Evolutionary conservation across 2,329 filamentous ascomycete species (phyloP).

Genomic region (Fusarium verrucosum): DNA sequence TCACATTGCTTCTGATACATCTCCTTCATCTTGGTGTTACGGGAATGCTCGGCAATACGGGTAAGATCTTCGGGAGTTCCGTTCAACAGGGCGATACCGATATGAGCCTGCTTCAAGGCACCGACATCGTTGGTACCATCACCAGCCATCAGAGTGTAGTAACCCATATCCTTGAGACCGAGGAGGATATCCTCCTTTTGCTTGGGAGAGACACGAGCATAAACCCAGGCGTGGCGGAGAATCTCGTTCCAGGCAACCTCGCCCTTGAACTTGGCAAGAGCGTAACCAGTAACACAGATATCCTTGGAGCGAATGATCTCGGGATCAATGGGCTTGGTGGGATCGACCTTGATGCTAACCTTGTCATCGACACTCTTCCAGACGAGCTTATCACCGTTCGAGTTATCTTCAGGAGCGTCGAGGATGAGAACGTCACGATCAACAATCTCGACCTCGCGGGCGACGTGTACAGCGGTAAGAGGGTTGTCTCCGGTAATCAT

Average conservation of each 20-base stretch:
- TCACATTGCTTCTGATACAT: conserved; percentile 95
- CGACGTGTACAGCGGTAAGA: conserved; percentile 94
- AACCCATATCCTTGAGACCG: conserved; percentile 93
- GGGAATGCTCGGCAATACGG: conserved; percentile 90
- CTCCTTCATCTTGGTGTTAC: conserved; percentile 98
- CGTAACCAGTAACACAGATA: conserved; percentile 95
- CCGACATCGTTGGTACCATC: conserved; percentile 99
- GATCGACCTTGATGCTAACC: conserved; percentile 84
- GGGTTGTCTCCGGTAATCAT: conserved; percentile 99
- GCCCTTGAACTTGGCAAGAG: conserved; percentile 86
- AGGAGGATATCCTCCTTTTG: conserved; percentile 99
- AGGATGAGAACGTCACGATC: conserved; percentile 94
- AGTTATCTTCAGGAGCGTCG: conserved; percentile 91
- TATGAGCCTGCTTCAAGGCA: conserved; percentile 96
- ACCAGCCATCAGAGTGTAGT: conserved; percentile 98
- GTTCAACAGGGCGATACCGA: conserved; percentile 95
- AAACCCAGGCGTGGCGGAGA: conserved; percentile 93
- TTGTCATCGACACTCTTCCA: conserved; percentile 97
- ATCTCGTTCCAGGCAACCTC: conserved; percentile 80
- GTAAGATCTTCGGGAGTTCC: conserved; percentile 90
- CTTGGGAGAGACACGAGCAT: conserved; percentile 96
- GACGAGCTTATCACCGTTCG: conserved; percentile 80
- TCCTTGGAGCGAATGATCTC: conserved; percentile 87
- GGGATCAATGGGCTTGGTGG: conserved; percentile 79
- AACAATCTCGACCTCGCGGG: conserved; percentile 94